phyloP scores from a whole-genome alignment of 163 green algal genomes.

The Scenedesmus sp. region DNA sequence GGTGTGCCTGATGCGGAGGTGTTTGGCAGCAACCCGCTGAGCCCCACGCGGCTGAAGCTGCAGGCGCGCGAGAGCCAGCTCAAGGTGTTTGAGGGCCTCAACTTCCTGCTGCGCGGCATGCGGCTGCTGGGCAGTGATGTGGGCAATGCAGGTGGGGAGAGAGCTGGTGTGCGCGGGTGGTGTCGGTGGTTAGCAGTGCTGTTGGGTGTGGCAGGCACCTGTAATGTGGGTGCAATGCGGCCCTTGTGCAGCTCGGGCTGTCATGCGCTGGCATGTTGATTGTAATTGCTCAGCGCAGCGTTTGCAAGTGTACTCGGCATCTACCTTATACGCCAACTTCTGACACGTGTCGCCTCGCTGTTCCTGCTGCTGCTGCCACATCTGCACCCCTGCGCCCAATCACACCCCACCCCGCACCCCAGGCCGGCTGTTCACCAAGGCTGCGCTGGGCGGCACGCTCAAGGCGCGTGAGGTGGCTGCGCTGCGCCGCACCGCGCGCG shows the following conservation, averaged over 20 bases:
- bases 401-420: background rate
- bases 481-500: constrained; percentile 89
- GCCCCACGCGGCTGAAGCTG: constrained; percentile 74
- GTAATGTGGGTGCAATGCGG: no score
- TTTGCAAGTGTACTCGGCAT: no score
- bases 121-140: constrained; percentile 90
- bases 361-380: background rate
- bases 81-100: constrained; percentile 85
- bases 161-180: background rate
- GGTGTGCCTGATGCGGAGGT: constrained; percentile 74
- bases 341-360: background rate
- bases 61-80: constrained; percentile 72
- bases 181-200: background rate
- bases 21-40: constrained; percentile 80
- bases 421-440: constrained; percentile 81
- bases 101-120: constrained; percentile 89
- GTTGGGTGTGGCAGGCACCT: background rate
- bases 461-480: constrained; percentile 93
- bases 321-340: background rate
- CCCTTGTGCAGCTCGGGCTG: background rate
- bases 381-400: background rate
- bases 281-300: background rate
- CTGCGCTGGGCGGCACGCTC: constrained; percentile 84
- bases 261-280: no score
- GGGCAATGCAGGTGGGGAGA: constrained; percentile 55